Evolutionary conservation across 1,284 basidiomycete genomes (phyloP), one percentile per base, ranked within the genome.

Genomic region (Anthracocystis setariae): DNA sequence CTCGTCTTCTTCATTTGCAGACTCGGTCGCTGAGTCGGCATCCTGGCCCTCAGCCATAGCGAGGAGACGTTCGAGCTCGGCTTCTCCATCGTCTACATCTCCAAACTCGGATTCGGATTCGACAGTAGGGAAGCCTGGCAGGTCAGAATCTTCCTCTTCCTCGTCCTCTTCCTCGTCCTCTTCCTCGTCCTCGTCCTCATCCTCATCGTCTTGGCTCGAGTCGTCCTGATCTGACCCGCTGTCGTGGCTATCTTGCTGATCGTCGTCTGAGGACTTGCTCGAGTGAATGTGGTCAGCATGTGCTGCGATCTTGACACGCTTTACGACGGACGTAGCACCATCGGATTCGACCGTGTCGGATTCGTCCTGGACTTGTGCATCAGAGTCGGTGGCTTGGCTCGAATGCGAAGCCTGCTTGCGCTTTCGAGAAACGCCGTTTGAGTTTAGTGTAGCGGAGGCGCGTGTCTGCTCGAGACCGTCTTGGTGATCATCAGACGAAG

Each of bases 1-100:
- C 49, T 81, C 80, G n/a, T 61, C 37, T 33, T 69, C 50, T 17
- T 50, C 54, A 8, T 55, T 50, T 23, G 43, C 42, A 9, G 53
- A 33, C 4, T 21, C 21, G 4, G 47, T 38, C 8, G 59, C 44
- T 4, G 59, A 49, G 8, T 57, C 61, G 21, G 37, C 27, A 2
- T 50, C 46, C 15, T 54, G 27, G 8, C 39, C 47, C 4, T 43
- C 37, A 23, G 64, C 58, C 42, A 61, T 44, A 18, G 48, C 53
- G 12, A 69, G 49, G 18, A 67, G 51, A 8, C 50, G 51, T 29
- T 65, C 65, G 13, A 78, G 60, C 24, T 62, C 60, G n/a, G 71
- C 73, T 50, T 76, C 76, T 20, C 65, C 73, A 35, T 77, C 73
- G 33, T 74, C 70, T 10, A 66, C 63, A 24, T 71, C 73, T 13